Evolutionary conservation across 192 early-diverging fungal species (phyloP).

Genomic region (Mortierella antarctica): DNA sequence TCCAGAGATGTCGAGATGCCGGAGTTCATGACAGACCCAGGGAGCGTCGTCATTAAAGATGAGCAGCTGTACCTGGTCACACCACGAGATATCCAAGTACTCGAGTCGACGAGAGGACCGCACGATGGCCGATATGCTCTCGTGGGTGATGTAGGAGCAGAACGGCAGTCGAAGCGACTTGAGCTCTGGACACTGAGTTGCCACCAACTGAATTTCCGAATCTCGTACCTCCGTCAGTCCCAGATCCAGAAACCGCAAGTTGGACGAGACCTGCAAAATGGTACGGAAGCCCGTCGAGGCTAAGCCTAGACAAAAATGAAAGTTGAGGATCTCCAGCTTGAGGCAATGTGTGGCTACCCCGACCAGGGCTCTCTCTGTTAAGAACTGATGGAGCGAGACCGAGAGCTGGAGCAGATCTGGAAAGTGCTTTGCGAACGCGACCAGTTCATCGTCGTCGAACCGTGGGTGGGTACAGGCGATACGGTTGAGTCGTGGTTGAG

Average conservation of each 20-base stretch:
- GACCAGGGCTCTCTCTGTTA: slow-evolving; percentile 27
- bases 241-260: slow-evolving; percentile 26
- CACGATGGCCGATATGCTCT: slow-evolving; percentile 11
- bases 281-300: slow-evolving; percentile 26
- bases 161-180: slow-evolving; percentile 43
- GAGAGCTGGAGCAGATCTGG: slow-evolving; percentile 39
- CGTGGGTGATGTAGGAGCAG: slow-evolving; percentile 26
- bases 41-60: slow-evolving; percentile 18
- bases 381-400: slow-evolving; percentile 22
- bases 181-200: slow-evolving; percentile 20
- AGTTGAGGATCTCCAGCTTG: slow-evolving; percentile 25
- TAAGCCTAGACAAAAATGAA: slow-evolving; percentile 38
- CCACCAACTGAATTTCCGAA: slow-evolving; percentile 23
- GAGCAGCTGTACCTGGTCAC: slow-evolving; percentile 20
- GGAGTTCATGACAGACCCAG: slow-evolving; percentile 27
- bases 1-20: slow-evolving; percentile 40
- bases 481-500: slow-evolving; percentile 14
- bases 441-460: slow-evolving; percentile 43
- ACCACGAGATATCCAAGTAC: slow-evolving; percentile 34
- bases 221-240: slow-evolving; percentile 29
- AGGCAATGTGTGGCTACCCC: slow-evolving; percentile 15
- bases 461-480: slow-evolving; percentile 36
- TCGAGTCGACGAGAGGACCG: slow-evolving; percentile 10
- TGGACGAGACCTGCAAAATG: slow-evolving; percentile 12
- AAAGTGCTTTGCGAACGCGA: slow-evolving; percentile 19